Evolutionary conservation across 371 early-diverging fungal genomes (phyloP).

Genomic region (Apophysomyces elegans): DNA sequence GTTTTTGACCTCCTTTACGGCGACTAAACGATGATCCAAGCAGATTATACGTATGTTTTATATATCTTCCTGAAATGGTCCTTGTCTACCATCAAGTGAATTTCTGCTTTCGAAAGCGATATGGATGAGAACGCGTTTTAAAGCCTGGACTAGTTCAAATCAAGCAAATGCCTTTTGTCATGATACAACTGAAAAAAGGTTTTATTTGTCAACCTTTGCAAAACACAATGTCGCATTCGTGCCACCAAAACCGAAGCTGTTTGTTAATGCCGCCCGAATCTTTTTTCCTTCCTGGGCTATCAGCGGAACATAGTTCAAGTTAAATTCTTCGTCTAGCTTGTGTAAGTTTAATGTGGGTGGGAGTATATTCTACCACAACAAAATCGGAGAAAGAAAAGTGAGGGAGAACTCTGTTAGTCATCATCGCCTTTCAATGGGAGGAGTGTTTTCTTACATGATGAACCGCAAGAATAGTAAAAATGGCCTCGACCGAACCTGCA

Average conservation of each 20-base stretch:
- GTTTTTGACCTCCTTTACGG: no score
- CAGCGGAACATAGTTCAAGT: conserved; percentile 78
- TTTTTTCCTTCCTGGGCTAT: conserved; percentile 58
- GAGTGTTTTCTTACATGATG: conserved; percentile 48
- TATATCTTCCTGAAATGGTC: no score
- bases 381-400: no score
- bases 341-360: conserved; percentile 90
- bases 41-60: no score
- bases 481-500: conserved; percentile 94
- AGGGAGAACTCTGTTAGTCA: no score
- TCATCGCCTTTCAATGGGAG: no score
- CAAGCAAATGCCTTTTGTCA: background rate
- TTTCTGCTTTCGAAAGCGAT: no score
- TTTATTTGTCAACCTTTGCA: conserved; percentile 44
- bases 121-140: no score
- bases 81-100: no score
- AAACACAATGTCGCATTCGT: conserved; percentile 90
- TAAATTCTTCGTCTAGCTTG: conserved; percentile 64
- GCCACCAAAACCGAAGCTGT: conserved; percentile 98
- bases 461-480: conserved; percentile 83
- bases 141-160: background rate
- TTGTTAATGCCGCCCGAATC: conserved; percentile 80
- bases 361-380: conserved; percentile 55
- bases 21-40: no score
- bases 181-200: background rate